Evolutionary conservation across 2,329 filamentous ascomycete genomes (phyloP).

Genomic region (Zasmidium citrigriseum): DNA sequence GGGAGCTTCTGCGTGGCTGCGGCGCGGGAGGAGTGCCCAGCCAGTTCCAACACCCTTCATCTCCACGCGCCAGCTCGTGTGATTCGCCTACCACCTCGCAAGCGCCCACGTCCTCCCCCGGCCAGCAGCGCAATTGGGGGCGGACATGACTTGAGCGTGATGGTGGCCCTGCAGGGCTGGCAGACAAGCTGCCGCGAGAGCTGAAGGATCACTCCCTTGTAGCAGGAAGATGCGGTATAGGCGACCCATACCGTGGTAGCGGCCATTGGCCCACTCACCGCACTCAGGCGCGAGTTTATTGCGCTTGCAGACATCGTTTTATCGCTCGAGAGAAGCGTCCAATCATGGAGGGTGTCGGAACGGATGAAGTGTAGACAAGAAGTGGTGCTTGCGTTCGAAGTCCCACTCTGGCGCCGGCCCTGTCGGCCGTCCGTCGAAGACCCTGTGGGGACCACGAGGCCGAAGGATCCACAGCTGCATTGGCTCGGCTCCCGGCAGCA

Average conservation of each 20-base stretch:
- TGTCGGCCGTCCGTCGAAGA: neutral
- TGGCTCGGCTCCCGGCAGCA: neutral
- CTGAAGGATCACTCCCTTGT: neutral
- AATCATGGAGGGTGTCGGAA: neutral
- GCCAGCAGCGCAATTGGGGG: neutral
- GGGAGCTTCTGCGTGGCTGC: neutral
- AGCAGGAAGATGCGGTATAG: neutral
- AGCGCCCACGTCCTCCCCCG: neutral
- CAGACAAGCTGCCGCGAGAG: neutral
- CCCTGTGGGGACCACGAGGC: neutral
- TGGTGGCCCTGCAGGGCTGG: neutral
- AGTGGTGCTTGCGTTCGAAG: neutral
- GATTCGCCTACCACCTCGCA: neutral
- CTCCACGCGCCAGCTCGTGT: neutral
- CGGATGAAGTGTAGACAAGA: neutral
- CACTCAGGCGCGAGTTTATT: neutral
- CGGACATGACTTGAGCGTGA: neutral
- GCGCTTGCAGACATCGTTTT: neutral
- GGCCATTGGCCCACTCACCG: neutral
- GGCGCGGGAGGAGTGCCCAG: neutral
- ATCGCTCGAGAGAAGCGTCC: neutral
- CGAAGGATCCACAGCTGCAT: neutral
- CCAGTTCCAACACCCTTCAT: neutral
- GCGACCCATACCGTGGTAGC: neutral
- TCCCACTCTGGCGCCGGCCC: neutral